Conservation (phyloP, 2,329 filamentous ascomycete genomes). For the Chalara sp. region DNA sequence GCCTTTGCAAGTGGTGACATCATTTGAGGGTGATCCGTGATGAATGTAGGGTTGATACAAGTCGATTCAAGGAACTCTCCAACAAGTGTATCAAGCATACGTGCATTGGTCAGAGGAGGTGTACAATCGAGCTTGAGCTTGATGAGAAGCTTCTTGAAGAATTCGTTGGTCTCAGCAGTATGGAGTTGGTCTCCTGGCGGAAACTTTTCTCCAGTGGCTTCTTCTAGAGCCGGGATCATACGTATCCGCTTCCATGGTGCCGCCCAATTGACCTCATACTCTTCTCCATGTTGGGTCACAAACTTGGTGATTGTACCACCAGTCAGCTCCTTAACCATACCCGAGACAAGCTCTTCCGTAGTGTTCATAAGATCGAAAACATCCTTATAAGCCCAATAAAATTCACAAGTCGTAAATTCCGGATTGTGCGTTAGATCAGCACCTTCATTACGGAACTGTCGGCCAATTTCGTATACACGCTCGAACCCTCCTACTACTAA, state of each 20-base stretch:
- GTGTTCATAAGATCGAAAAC: slow-evolving; percentile 85
- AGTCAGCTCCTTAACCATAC: slow-evolving; percentile 81
- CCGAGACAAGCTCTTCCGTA: slow-evolving; percentile 89
- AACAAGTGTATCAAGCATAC: slow-evolving; percentile 93
- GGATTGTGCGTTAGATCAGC: slow-evolving; percentile 94
- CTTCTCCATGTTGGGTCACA: slow-evolving; percentile 79
- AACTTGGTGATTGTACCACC: slow-evolving; percentile 81
- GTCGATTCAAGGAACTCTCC: slow-evolving; percentile 79
- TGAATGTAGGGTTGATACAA: slow-evolving; percentile 90
- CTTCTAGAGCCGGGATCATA: slow-evolving; percentile 92
- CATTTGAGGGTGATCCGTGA: slow-evolving; percentile 76
- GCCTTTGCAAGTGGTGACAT: slow-evolving; percentile 98
- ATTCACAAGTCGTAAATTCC: slow-evolving; percentile 96
- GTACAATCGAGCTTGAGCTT: slow-evolving; percentile 88
- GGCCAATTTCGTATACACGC: slow-evolving; percentile 91
- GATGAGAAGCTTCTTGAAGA: slow-evolving; percentile 76
- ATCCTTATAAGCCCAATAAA: slow-evolving; percentile 92
- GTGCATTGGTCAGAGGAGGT: slow-evolving; percentile 68
- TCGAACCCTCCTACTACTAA: slow-evolving; percentile 87
- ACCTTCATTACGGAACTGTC: slow-evolving; percentile 92
- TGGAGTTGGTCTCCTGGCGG: slow-evolving; percentile 83
- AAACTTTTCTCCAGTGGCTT: slow-evolving; percentile 88
- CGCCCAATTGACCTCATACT: slow-evolving; percentile 92
- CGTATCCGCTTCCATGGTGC: slow-evolving; percentile 88
- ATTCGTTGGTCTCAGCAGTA: slow-evolving; percentile 78